phyloP scores from a whole-genome alignment of 768 basidiomycete species.

The Gyrodon lividus region DNA sequence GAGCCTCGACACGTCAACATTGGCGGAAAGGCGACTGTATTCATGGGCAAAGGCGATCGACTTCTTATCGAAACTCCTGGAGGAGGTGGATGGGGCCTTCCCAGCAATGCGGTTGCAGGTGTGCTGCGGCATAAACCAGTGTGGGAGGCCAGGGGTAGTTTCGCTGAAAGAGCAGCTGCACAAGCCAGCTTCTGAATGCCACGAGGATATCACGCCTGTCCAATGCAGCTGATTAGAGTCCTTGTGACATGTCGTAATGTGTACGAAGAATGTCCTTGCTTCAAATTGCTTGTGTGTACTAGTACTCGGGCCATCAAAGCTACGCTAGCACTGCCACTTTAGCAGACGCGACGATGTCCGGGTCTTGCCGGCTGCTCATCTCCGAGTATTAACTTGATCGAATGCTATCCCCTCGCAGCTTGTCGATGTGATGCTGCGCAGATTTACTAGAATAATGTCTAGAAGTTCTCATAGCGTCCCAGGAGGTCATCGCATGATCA shows the following conservation, averaged over 20 bases:
- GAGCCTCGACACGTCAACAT: conserved; percentile 72
- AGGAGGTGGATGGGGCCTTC: conserved; percentile 80
- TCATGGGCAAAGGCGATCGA: conserved; percentile 86
- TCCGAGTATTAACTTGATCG: no score
- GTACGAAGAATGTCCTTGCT: no score
- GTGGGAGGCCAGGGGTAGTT: conserved; percentile 74
- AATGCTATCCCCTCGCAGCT: neutral
- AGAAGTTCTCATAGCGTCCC: neutral
- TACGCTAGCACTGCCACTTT: no score
- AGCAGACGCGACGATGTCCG: no score
- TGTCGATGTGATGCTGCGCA: neutral
- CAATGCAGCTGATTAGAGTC: no score
- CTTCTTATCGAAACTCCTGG: conserved; percentile 87
- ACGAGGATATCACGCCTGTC: neutral
- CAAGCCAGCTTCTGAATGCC: conserved; percentile 55
- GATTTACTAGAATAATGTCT: neutral
- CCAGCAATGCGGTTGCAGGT: conserved; percentile 13
- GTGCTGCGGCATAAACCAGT: conserved; percentile 30
- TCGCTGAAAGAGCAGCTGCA: conserved; percentile 60
- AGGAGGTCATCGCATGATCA: neutral
- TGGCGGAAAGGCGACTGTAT: conserved; percentile 83
- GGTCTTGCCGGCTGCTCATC: no score
- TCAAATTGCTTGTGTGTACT: no score
- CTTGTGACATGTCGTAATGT: no score
- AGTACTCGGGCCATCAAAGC: no score